Conservation (phyloP, 176 grass and related monocot genomes). For the Thinopyrum elongatum region DNA sequence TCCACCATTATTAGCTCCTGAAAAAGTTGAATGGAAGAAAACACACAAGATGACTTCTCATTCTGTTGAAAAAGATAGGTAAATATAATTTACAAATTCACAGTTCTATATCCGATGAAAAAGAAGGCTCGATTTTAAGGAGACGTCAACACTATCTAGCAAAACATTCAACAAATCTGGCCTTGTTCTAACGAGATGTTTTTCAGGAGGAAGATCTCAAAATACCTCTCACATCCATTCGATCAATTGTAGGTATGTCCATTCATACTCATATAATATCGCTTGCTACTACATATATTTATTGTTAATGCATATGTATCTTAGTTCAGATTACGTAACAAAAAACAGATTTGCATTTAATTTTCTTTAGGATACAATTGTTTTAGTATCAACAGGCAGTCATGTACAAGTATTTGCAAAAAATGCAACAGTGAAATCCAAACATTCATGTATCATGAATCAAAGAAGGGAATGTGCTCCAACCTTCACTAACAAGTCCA, state of each 20-base stretch:
- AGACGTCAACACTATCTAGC: too few species aligned
- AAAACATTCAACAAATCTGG: too few species aligned
- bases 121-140: too few species aligned
- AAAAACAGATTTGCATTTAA: background rate
- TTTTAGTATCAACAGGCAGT: background rate
- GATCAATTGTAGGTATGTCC: background rate
- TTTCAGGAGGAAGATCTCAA: too few species aligned
- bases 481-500: conserved; percentile 38
- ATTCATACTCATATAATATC: background rate
- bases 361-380: background rate
- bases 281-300: background rate
- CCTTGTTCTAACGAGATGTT: too few species aligned
- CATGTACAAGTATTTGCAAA: conserved; percentile 6
- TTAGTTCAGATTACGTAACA: background rate
- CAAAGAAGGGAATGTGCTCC: background rate
- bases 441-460: background rate
- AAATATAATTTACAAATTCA: too few species aligned
- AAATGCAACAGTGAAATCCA: conserved; percentile 15
- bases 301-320: background rate
- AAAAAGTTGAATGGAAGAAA: too few species aligned
- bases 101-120: too few species aligned
- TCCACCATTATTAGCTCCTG: too few species aligned
- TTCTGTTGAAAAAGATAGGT: too few species aligned
- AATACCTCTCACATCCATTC: too few species aligned
- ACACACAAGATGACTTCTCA: too few species aligned